phyloP scores from a whole-genome alignment of 495 filamentous ascomycete genomes.

The Articulospora tetracladia region DNA sequence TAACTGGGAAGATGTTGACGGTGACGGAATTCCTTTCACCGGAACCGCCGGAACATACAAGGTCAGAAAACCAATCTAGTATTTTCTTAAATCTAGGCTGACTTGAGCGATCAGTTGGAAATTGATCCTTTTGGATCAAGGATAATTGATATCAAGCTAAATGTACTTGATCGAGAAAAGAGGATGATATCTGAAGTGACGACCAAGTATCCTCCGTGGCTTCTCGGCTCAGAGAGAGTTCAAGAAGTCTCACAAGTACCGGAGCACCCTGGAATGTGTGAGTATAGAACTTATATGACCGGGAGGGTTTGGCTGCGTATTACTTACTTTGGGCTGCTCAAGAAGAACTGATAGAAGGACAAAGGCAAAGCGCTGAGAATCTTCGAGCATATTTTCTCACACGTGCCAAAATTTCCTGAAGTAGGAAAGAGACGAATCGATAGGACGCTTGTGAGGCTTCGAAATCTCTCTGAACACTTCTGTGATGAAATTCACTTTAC shows the following conservation, averaged over 20 bases:
- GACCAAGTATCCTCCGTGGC: slow-evolving; percentile 7
- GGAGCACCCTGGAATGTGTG: slow-evolving; percentile 5
- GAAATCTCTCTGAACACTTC: no score
- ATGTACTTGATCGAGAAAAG: slow-evolving; percentile 10
- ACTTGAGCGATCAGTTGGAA: background rate
- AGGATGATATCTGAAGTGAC: slow-evolving; percentile 4
- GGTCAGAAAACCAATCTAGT: slow-evolving; percentile 3
- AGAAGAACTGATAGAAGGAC: slow-evolving; percentile 4
- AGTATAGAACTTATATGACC: slow-evolving; percentile 11
- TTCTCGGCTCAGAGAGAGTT: slow-evolving; percentile 8
- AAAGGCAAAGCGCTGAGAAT: slow-evolving; percentile 1
- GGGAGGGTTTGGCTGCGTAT: slow-evolving; percentile 14
- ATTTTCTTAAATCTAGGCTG: background rate
- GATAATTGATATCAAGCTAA: slow-evolving; percentile 1
- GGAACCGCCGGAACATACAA: slow-evolving; percentile 12
- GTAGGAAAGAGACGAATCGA: no score
- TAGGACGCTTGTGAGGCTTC: no score
- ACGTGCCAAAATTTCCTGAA: background rate
- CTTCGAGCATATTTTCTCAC: slow-evolving; percentile 3
- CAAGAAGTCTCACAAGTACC: slow-evolving; percentile 10
- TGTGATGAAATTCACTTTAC: no score
- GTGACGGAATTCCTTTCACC: slow-evolving; percentile 4
- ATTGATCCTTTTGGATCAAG: slow-evolving; percentile 1
- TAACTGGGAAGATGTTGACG: slow-evolving; percentile 8
- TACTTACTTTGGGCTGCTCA: background rate